These are phyloP conservation scores for Neurospora terricola DNA, from an alignment of 495 filamentous ascomycete genomes.

Conservation along the genomic window DNA sequence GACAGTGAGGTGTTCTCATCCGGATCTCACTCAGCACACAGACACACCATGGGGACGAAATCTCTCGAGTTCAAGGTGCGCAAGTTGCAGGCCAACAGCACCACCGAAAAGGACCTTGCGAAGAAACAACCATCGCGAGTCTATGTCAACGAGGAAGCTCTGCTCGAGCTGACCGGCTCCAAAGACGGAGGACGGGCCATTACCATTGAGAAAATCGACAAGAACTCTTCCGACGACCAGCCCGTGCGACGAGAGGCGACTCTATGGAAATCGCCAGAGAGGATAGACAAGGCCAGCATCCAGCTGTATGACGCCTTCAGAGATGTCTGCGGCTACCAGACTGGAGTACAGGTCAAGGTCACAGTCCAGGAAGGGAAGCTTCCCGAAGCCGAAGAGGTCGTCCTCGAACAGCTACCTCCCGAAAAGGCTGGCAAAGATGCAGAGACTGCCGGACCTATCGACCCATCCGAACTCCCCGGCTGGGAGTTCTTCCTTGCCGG, in stretches of 20 bases:
- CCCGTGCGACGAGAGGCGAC: constrained; percentile 42
- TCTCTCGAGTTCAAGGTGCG: constrained; percentile 39
- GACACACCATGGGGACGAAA: constrained; percentile 17
- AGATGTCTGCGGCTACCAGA: constrained; percentile 51
- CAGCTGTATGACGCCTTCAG: constrained; percentile 59
- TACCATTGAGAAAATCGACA: constrained; percentile 36
- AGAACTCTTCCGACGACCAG: constrained; percentile 10
- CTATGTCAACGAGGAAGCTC: constrained; percentile 53
- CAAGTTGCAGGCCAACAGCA: constrained; percentile 23
- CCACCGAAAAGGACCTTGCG: constrained; percentile 36
- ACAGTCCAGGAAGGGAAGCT: constrained; percentile 24
- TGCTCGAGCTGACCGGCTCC: constrained; percentile 43
- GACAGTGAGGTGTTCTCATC: neutral
- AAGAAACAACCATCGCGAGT: constrained; percentile 39
- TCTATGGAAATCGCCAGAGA: constrained; percentile 55
- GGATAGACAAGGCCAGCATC: constrained; percentile 51
- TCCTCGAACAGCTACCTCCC: constrained; percentile 20
- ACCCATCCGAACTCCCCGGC: constrained; percentile 9
- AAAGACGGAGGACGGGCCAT: constrained; percentile 52
- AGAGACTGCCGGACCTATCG: constrained; percentile 3
- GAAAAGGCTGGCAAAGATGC: constrained; percentile 2
- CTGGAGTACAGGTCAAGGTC: constrained; percentile 52
- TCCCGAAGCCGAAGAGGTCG: constrained; percentile 29
- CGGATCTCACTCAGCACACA: neutral
- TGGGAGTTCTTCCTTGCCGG: constrained; percentile 24